These are phyloP conservation scores for Vigna radiata DNA, from an alignment of 306 rosid genomes.

Conservation along the genomic window DNA sequence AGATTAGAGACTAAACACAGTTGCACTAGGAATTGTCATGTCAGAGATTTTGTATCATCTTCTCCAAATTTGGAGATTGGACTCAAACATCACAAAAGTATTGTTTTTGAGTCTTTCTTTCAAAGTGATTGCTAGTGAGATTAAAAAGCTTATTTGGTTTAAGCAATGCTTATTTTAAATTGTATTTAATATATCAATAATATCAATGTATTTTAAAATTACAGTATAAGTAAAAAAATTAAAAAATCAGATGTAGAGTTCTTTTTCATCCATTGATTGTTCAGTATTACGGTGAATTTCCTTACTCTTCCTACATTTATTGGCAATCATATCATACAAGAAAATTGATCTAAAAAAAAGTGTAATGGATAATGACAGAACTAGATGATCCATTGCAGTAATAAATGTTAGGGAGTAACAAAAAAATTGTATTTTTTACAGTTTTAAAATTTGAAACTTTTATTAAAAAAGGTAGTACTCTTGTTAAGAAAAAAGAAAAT, in stretches of 20 bases:
- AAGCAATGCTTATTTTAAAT: too few relatives aligned
- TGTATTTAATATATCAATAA: too few relatives aligned
- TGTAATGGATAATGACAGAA: neutral
- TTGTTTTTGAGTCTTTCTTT: too few relatives aligned
- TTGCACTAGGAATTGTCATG: neutral
- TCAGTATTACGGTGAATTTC: neutral
- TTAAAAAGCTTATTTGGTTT: too few relatives aligned
- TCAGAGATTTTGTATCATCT: neutral
- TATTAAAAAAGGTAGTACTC: neutral
- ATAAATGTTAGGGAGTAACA: neutral
- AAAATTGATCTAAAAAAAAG: neutral
- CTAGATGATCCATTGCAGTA: constrained; percentile 3
- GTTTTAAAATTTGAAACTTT: too few relatives aligned
- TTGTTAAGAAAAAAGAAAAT: neutral
- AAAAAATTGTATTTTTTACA: too few relatives aligned
- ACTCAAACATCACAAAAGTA: too few relatives aligned
- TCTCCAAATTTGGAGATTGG: too few relatives aligned
- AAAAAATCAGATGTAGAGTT: too few relatives aligned
- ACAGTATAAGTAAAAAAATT: too few relatives aligned
- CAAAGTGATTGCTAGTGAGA: too few relatives aligned
- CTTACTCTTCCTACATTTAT: constrained; percentile 10
- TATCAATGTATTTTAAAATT: too few relatives aligned
- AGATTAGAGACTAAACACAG: neutral
- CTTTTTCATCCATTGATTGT: neutral
- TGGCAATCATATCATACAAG: neutral